Percentiles rank a stretch among this genome's conserved stretches.
Evolutionary conservation across 176 grass and related monocot genomes (phyloP).

Genomic region (Carex parvula): DNA sequence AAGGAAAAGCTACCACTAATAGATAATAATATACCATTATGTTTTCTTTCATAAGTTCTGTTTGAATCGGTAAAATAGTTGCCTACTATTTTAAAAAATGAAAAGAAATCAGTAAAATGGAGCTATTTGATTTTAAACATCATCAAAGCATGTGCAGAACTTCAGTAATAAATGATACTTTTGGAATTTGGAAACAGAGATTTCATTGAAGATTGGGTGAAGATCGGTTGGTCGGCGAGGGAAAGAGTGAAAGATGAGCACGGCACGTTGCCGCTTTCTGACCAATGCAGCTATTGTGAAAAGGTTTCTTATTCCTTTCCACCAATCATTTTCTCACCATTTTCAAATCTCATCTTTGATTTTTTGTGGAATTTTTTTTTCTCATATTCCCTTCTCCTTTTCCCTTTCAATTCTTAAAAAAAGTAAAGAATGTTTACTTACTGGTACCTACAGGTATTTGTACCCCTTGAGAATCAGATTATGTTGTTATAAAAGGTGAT

Average conservation of each 20-base stretch:
- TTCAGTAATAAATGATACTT: not conserved
- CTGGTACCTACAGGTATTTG: not conserved
- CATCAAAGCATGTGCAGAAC: not conserved
- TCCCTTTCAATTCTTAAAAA: not conserved
- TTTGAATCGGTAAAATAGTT: not conserved
- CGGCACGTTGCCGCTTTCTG: constrained; percentile 1
- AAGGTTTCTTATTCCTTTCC: constrained; percentile 33
- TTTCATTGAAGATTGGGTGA: constrained; percentile 49
- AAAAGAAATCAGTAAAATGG: not conserved
- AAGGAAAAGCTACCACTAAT: not conserved
- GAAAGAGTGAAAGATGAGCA: constrained; percentile 36
- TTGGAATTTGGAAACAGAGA: constrained; percentile 15
- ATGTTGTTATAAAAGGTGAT: not conserved
- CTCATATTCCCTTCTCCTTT: not conserved
- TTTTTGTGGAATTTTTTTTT: not conserved
- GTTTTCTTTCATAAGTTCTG: not conserved
- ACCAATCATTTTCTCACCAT: not conserved
- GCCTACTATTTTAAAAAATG: not conserved
- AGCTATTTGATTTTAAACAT: not conserved
- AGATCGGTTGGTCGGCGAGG: constrained; percentile 30
- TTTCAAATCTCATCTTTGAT: not conserved
- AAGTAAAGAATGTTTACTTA: not conserved
- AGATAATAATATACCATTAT: not conserved
- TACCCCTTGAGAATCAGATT: not conserved
- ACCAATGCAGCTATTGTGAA: constrained; percentile 43